These are phyloP conservation scores for Geosmithia flava DNA, from an alignment of 2,329 filamentous ascomycete species.

Conservation along the genomic window DNA sequence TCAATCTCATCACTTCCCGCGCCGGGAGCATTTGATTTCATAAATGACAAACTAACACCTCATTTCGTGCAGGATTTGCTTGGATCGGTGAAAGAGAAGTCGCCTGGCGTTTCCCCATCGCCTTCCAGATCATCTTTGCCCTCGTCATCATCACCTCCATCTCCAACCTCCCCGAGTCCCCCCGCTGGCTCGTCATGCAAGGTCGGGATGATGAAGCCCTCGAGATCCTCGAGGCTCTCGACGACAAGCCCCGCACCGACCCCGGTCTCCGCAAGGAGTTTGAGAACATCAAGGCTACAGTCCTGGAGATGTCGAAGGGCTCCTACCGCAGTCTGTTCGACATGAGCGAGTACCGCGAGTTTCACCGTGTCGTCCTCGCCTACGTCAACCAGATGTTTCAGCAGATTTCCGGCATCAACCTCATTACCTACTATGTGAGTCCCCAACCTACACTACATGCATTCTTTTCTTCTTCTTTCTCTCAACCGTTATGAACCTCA, in stretches of 20 bases:
- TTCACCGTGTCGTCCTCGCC: conserved; percentile 15
- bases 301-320: conserved; percentile 9
- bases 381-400: conserved; percentile 16
- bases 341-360: conserved; percentile 4
- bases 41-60: neutral
- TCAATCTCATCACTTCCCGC: too few relatives aligned
- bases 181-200: conserved; percentile 16
- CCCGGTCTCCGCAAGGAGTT: conserved; percentile 1
- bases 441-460: too few relatives aligned
- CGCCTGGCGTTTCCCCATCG: conserved; percentile 16
- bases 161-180: conserved; percentile 15
- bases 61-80: conserved; percentile 21
- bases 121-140: conserved; percentile 10
- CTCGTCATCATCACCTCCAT: conserved; percentile 4
- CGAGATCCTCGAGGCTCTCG: conserved; percentile 33
- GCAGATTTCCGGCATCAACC: conserved; percentile 36
- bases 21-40: neutral
- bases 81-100: conserved; percentile 6
- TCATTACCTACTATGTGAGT: conserved; percentile 23
- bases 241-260: neutral
- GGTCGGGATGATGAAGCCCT: conserved; percentile 16
- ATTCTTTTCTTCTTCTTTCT: too few relatives aligned
- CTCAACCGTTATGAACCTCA: too few relatives aligned
- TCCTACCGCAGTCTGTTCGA: conserved; percentile 8
- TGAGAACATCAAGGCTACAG: conserved; percentile 7